A percentile compares a stretch with the other conserved stretches of the same genome.
Evolutionary conservation across 1,284 basidiomycete species (phyloP).

Genomic region (Malassezia nana): DNA sequence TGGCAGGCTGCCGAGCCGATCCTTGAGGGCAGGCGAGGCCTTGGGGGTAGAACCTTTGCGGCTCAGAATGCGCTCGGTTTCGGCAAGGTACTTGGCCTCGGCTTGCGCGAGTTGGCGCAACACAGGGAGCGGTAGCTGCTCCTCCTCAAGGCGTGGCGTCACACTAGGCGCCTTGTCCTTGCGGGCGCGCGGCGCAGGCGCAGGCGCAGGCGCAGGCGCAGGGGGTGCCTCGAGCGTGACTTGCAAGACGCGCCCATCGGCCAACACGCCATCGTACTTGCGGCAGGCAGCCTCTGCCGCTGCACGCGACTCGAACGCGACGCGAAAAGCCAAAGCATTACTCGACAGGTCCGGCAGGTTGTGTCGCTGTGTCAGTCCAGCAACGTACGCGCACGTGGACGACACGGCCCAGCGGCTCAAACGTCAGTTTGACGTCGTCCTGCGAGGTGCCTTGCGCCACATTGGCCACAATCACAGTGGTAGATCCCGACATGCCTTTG

Average conservation of each 20-base stretch:
- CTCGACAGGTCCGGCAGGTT: slow-evolving; percentile 23
- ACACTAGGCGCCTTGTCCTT: not conserved
- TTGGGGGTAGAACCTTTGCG: not conserved
- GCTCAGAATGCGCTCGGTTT: slow-evolving; percentile 10
- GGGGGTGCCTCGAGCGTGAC: slow-evolving; percentile 19
- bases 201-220: not conserved
- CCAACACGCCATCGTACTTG: slow-evolving; percentile 40
- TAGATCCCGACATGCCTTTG: slow-evolving; percentile 34
- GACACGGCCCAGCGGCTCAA: slow-evolving; percentile 33
- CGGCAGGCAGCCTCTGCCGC: slow-evolving; percentile 31
- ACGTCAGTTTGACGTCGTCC: slow-evolving; percentile 41
- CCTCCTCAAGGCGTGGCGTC: not conserved
- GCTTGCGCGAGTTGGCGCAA: slow-evolving; percentile 16
- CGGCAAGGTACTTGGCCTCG: slow-evolving; percentile 12
- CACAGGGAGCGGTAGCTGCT: slow-evolving; percentile 12
- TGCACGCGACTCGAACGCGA: slow-evolving; percentile 28
- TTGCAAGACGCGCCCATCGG: slow-evolving; percentile 39
- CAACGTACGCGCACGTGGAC: slow-evolving; percentile 21
- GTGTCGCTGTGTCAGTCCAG: not conserved
- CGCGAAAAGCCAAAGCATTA: slow-evolving; percentile 36
- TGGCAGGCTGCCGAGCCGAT: slow-evolving; percentile 12
- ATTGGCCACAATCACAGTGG: slow-evolving; percentile 41
- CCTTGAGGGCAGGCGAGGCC: slow-evolving; percentile 5
- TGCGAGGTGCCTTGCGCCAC: slow-evolving; percentile 34
- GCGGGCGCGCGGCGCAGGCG: not conserved